Evolutionary conservation across 805 yeast genomes (phyloP).

Genomic region (Metschnikowia baotianmanensis): DNA sequence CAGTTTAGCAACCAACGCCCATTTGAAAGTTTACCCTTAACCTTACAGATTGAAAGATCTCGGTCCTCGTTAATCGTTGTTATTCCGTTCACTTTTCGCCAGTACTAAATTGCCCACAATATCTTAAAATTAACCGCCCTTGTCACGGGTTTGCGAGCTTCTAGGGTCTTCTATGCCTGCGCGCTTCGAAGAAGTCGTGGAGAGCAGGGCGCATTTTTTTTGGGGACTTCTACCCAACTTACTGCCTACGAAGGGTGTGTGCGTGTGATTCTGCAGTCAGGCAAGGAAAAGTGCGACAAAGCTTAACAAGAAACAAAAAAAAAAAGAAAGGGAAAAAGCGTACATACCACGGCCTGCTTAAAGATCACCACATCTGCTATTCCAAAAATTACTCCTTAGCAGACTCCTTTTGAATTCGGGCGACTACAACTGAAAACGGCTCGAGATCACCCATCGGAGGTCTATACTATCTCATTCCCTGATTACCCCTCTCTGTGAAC

Average conservation of each 20-base stretch:
- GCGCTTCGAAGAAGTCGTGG: neutral
- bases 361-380: constrained; percentile 3
- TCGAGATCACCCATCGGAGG: neutral
- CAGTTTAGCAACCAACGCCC: neutral
- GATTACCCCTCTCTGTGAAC: neutral
- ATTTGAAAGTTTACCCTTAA: no score
- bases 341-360: neutral
- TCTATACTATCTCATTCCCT: neutral
- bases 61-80: no score
- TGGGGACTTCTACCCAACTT: constrained; percentile 2
- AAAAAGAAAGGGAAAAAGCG: constrained; percentile 1
- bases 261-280: constrained; percentile 9
- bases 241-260: neutral
- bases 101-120: no score
- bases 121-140: no score
- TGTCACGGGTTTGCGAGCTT: no score
- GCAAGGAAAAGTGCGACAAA: constrained; percentile 7
- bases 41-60: no score
- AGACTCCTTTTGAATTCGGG: no score
- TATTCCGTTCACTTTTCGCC: no score
- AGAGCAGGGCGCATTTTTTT: no score
- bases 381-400: no score
- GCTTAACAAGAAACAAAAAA: neutral
- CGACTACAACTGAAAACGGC: no score
- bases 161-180: no score